These are phyloP conservation scores for Dryas octopetala DNA, from an alignment of 306 rosid species.

Conservation along the genomic window DNA sequence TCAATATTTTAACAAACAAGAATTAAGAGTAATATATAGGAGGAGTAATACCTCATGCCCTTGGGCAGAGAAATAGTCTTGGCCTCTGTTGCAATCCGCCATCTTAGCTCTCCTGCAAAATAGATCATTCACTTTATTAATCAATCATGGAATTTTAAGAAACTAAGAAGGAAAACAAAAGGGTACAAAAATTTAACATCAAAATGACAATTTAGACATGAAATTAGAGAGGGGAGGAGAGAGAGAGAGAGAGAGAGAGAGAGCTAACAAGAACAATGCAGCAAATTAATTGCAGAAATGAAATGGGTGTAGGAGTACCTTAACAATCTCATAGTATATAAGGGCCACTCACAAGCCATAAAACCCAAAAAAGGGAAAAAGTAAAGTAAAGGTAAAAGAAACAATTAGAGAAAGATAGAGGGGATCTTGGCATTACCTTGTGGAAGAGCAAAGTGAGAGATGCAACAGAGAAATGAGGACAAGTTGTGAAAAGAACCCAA, in stretches of 20 bases:
- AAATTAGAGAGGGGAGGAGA: conserved; percentile 7
- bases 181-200: not conserved
- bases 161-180: not conserved
- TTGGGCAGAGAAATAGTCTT: conserved; percentile 50
- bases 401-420: not conserved
- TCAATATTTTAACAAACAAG: not conserved
- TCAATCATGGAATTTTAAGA: not conserved
- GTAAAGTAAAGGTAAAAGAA: not conserved
- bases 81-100: conserved; percentile 63
- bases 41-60: conserved; percentile 49
- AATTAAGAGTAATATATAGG: not conserved
- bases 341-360: not conserved
- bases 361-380: conserved; percentile 11
- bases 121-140: conserved; percentile 21
- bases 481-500: conserved; percentile 40
- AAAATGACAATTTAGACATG: conserved; percentile 12
- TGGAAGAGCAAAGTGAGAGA: conserved; percentile 49
- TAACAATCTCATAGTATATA: not conserved
- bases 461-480: conserved; percentile 34
- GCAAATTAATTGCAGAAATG: conserved; percentile 8
- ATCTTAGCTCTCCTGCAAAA: conserved; percentile 36
- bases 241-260: conserved; percentile 9
- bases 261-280: conserved; percentile 16
- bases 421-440: conserved; percentile 44
- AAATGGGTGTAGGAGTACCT: conserved; percentile 9